Percentiles rank a stretch among this genome's conserved stretches.
Evolutionary conservation across 2,329 filamentous ascomycete species (phyloP).

Genomic region (Triangularia setosa): DNA sequence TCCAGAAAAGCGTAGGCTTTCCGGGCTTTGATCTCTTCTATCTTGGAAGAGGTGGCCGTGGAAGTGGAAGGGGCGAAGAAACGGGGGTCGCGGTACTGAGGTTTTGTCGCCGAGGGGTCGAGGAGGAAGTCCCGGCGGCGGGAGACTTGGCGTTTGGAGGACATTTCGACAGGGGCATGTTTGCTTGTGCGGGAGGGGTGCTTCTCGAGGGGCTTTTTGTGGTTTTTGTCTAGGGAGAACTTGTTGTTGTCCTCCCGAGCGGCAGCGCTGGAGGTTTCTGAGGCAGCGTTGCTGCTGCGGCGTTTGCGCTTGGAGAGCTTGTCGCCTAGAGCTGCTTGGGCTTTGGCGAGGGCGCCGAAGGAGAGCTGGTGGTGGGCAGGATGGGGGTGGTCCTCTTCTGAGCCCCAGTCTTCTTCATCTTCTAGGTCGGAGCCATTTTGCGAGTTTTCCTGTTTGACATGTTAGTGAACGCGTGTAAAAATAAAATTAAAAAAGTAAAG

Average conservation of each 20-base stretch:
- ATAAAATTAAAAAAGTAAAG: background rate
- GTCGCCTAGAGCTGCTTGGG: conserved; percentile 64
- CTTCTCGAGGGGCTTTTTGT: conserved; percentile 15
- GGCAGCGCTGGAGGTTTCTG: background rate
- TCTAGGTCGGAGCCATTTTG: conserved; percentile 2
- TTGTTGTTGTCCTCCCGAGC: conserved; percentile 34
- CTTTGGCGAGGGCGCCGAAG: conserved; percentile 86
- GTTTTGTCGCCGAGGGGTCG: conserved; percentile 55
- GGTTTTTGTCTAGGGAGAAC: conserved; percentile 27
- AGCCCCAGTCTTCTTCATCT: conserved; percentile 13
- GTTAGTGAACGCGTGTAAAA: no score
- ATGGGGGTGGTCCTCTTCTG: conserved; percentile 26
- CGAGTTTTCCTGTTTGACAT: background rate
- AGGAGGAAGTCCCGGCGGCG: conserved; percentile 72
- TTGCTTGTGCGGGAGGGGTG: conserved; percentile 63
- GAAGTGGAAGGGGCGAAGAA: conserved; percentile 65
- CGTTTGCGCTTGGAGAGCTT: conserved; percentile 20
- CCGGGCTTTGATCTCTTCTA: conserved; percentile 56
- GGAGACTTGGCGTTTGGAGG: conserved; percentile 78
- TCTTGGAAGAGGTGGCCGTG: conserved; percentile 31
- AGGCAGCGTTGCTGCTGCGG: background rate
- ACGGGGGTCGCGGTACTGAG: conserved; percentile 71
- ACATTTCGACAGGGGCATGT: conserved; percentile 80
- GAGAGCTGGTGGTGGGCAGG: conserved; percentile 59
- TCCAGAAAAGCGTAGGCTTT: conserved; percentile 85